Percentiles rank a stretch among this genome's conserved stretches.
Evolutionary conservation across 768 basidiomycete genomes (phyloP).

Genomic region (Lyophyllum decastes): DNA sequence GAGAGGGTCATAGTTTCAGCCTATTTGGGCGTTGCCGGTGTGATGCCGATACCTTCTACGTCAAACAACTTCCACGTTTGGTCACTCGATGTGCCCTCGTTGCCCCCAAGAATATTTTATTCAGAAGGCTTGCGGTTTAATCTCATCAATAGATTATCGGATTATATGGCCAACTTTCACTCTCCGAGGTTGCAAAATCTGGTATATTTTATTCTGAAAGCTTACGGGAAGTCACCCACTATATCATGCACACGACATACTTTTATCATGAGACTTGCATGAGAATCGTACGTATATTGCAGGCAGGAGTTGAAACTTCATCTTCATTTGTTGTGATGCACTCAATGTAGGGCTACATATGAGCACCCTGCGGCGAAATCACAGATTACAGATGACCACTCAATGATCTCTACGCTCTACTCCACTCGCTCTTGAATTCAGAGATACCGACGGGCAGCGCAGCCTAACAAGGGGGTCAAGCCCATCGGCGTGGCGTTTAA

Average conservation of each 20-base stretch:
- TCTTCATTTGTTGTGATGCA: neutral
- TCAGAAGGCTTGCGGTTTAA: too few species aligned
- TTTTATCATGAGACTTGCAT: too few species aligned
- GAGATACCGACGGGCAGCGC: conserved; percentile 71
- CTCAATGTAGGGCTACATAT: too few species aligned
- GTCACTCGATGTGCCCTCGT: too few species aligned
- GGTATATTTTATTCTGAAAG: conserved; percentile 1
- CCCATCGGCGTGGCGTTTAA: neutral
- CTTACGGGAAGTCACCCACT: conserved; percentile 13
- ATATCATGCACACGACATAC: too few species aligned
- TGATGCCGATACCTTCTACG: neutral
- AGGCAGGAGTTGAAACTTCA: too few species aligned
- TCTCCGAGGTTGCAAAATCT: neutral
- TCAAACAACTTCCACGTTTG: neutral
- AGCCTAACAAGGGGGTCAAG: conserved; percentile 38
- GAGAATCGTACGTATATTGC: too few species aligned
- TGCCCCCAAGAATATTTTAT: neutral
- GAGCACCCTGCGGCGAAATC: too few species aligned
- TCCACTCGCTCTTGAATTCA: conserved; percentile 65
- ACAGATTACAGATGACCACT: neutral
- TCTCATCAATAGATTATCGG: conserved; percentile 10
- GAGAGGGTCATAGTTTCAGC: neutral
- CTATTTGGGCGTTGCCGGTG: neutral
- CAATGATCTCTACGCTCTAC: conserved; percentile 47
- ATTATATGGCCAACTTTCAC: conserved; percentile 7